Evolutionary conservation across 192 early-diverging fungal genomes (phyloP), one percentile per base, ranked within the genome.

Genomic region (Fimicolochytrium jonesii): DNA sequence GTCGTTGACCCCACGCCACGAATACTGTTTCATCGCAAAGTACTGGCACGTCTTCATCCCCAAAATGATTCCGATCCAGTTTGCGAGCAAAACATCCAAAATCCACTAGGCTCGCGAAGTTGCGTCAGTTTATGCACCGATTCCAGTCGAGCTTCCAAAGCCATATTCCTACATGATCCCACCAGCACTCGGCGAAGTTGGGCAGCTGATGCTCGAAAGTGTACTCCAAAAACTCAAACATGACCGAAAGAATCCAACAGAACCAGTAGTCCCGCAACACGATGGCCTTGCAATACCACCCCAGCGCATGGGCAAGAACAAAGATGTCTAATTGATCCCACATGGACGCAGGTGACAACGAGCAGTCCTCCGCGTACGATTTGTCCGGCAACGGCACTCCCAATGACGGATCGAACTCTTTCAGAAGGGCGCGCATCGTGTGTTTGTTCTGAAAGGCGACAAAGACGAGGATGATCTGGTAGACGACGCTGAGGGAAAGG

Each of bases 161-260:
- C 5, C 18, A n/a, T n/a, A n/a, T n/a, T n/a, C 85, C 64, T 80
- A 88, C 87, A 72, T 98, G 92, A 79, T 98, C 92, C 93, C 93
- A 98, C 93, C 93, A 98, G 70, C 95, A 98, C 80, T 98, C 95
- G 54, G 90, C 89, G 79, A 98, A 98, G 73, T 98, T 98, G 50
- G 90, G 88, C 67, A 98, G 79, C 69, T 95, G 95, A 74, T 98
- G 93, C 57, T 88, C 81, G 42, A 98, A 78, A 48, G 92, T 90
- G 74, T 98, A 98, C 66, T 98, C 95, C 81, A 91, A 84, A 28
- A 95, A 75, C 73, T 98, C 95, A 75, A 98, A 98, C 71, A 92
- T 85, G 46, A 98, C 69, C 0, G 92, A 94, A 50, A 95, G 67
- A 44, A 98, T 92, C 95, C 95, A 98, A 73, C 93, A 95, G 70